Evolutionary conservation across 2,329 filamentous ascomycete genomes (phyloP).

Genomic region (Chlorencoelia australis): DNA sequence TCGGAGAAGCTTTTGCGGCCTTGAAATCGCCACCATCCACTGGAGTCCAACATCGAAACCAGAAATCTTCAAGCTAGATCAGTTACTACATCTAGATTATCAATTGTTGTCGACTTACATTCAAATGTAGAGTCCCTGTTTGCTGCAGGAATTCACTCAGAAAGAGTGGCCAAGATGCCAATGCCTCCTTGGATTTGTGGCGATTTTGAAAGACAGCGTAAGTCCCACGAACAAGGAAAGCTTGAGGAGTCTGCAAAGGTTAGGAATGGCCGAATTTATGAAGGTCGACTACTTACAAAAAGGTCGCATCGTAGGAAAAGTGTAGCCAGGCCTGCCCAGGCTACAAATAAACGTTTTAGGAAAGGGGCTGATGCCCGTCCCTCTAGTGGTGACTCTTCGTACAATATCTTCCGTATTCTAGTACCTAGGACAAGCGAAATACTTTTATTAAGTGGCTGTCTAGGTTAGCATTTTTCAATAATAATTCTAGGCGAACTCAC

Average conservation of each 20-base stretch:
- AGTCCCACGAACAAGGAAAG: slow-evolving; percentile 14
- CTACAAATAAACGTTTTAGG: slow-evolving; percentile 8
- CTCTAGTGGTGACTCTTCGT: slow-evolving; percentile 2
- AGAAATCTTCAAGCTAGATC: slow-evolving; percentile 19
- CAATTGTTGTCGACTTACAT: slow-evolving; percentile 8
- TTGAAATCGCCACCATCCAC: slow-evolving; percentile 43
- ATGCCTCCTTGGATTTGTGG: slow-evolving; percentile 36
- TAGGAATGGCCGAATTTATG: slow-evolving; percentile 31
- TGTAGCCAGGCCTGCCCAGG: slow-evolving; percentile 14
- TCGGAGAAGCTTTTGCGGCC: slow-evolving; percentile 35
- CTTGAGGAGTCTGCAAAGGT: slow-evolving; percentile 28
- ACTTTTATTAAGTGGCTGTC: slow-evolving; percentile 15
- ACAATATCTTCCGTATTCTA: slow-evolving; percentile 10
- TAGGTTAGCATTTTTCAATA: slow-evolving; percentile 7
- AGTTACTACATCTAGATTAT: neutral
- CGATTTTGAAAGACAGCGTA: slow-evolving; percentile 27
- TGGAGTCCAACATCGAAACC: slow-evolving; percentile 35
- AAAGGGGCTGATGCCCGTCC: neutral
- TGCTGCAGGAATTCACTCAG: slow-evolving; percentile 39
- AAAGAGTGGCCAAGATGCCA: slow-evolving; percentile 41
- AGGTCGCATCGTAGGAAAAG: slow-evolving; percentile 15
- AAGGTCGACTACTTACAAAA: slow-evolving; percentile 14
- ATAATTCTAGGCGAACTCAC: slow-evolving; percentile 9
- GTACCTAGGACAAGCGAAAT: slow-evolving; percentile 10
- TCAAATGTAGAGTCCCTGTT: slow-evolving; percentile 33